Percentiles rank a stretch among this genome's conserved stretches.
Evolutionary conservation across 306 rosid genomes (phyloP).

Genomic region (Styphnolobium japonicum): DNA sequence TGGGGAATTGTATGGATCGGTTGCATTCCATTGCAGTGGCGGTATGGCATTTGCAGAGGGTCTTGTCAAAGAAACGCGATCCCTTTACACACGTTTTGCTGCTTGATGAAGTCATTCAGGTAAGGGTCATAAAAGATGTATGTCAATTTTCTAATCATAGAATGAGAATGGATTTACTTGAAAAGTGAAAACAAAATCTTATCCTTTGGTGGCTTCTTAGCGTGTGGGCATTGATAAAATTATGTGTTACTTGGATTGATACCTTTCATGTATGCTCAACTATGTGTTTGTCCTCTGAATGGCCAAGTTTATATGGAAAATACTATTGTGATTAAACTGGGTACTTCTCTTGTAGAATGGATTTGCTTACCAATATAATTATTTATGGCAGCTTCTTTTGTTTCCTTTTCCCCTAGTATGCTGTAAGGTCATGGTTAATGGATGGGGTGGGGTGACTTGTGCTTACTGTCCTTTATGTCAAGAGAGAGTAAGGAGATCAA

Average conservation of each 20-base stretch:
- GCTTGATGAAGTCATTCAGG: constrained; percentile 96
- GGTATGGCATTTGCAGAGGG: constrained; percentile 96
- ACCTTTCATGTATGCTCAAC: not conserved
- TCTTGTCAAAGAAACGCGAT: constrained; percentile 90
- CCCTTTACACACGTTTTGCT: constrained; percentile 89
- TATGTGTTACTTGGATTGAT: constrained; percentile 5
- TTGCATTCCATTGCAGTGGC: constrained; percentile 82
- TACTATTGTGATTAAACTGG: not conserved
- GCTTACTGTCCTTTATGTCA: not conserved
- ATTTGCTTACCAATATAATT: not conserved
- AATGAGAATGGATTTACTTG: not conserved
- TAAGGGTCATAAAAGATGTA: constrained; percentile 8
- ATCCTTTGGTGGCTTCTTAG: too few species aligned
- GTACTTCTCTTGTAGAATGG: not conserved
- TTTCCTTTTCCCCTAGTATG: not conserved
- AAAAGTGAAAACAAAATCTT: not conserved
- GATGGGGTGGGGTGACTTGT: not conserved
- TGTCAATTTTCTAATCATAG: not conserved
- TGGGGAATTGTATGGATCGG: constrained; percentile 88
- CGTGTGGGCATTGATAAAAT: not conserved
- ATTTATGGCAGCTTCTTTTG: not conserved
- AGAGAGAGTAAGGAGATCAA: not conserved
- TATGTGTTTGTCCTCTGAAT: not conserved
- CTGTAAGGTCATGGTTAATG: not conserved
- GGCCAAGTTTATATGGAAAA: not conserved